Evolutionary conservation across 148 eudicot genomes (phyloP).

Genomic region (Rhododendron simsii): DNA sequence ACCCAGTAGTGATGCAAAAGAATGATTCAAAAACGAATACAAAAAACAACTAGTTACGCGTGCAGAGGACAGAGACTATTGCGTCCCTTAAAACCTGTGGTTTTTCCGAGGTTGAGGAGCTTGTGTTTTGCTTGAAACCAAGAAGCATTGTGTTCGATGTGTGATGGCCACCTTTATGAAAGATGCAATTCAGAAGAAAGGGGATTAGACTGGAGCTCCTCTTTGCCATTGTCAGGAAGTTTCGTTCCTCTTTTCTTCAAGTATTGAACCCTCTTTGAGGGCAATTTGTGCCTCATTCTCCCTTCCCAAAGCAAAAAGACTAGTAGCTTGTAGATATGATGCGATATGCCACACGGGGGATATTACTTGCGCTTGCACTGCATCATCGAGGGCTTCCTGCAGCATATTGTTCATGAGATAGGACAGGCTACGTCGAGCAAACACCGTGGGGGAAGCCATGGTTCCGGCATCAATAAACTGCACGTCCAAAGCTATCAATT

Average conservation of each 20-base stretch:
- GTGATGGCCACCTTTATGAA: not conserved
- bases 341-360: constrained; percentile 86
- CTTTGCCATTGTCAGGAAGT: constrained; percentile 17
- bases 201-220: not conserved
- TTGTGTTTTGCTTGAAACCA: not conserved
- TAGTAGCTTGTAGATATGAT: constrained; percentile 81
- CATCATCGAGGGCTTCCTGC: constrained; percentile 77
- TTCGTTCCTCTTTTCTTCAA: constrained; percentile 56
- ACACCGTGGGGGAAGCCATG: constrained; percentile 82
- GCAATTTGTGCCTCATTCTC: constrained; percentile 92
- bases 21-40: constrained; percentile 12
- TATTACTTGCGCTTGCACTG: constrained; percentile 72
- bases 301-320: constrained; percentile 63
- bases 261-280: constrained; percentile 69
- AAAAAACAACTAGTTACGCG: not conserved
- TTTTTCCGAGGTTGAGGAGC: not conserved
- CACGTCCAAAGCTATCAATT: constrained; percentile 14
- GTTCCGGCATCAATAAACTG: constrained; percentile 94
- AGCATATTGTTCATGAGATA: constrained; percentile 81
- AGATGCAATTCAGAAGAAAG: constrained; percentile 1
- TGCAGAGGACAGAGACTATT: not conserved
- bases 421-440: constrained; percentile 89
- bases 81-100: not conserved
- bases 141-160: not conserved
- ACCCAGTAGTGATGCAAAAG: constrained; percentile 16